These are phyloP conservation scores for Cutaneotrichosporon arboriforme DNA, from an alignment of 1,284 basidiomycete genomes.

Conservation along the genomic window DNA sequence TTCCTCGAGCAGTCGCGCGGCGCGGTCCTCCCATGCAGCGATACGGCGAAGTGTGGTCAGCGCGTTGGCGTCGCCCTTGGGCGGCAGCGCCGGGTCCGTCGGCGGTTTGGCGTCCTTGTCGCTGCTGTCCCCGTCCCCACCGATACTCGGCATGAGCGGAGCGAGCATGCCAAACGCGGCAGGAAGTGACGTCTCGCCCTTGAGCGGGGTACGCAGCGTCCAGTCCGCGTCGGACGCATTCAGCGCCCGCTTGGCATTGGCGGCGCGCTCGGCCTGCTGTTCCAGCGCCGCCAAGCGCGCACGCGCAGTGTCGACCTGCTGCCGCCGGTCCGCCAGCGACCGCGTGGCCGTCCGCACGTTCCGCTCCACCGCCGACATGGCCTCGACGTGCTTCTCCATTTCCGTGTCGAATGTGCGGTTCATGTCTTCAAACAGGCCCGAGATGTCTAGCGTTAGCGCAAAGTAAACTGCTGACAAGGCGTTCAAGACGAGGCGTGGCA, in stretches of 20 bases:
- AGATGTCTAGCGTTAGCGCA: conserved; percentile 60
- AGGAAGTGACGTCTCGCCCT: conserved; percentile 52
- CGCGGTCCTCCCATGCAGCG: conserved; percentile 72
- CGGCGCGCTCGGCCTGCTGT: conserved; percentile 65
- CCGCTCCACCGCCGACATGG: conserved; percentile 75
- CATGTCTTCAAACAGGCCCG: conserved; percentile 70
- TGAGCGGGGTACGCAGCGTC: conserved; percentile 65
- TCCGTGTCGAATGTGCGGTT: conserved; percentile 75
- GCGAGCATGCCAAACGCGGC: conserved; percentile 18
- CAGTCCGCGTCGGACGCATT: conserved; percentile 56
- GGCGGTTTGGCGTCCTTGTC: background rate
- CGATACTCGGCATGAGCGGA: conserved; percentile 35
- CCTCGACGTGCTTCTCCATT: conserved; percentile 78
- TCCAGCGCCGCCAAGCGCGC: conserved; percentile 67
- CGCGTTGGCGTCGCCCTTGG: conserved; percentile 49
- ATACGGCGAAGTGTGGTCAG: conserved; percentile 68
- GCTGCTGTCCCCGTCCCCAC: conserved; percentile 47
- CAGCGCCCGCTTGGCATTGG: conserved; percentile 75
- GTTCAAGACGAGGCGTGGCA: background rate
- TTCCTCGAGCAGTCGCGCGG: conserved; percentile 66
- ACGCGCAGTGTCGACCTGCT: conserved; percentile 71
- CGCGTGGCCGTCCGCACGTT: conserved; percentile 84
- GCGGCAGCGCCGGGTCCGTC: conserved; percentile 52
- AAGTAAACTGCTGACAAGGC: background rate
- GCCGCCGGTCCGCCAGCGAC: conserved; percentile 80